These are phyloP conservation scores for Russula sp. DNA, from an alignment of 768 basidiomycete genomes.

Conservation along the genomic window DNA sequence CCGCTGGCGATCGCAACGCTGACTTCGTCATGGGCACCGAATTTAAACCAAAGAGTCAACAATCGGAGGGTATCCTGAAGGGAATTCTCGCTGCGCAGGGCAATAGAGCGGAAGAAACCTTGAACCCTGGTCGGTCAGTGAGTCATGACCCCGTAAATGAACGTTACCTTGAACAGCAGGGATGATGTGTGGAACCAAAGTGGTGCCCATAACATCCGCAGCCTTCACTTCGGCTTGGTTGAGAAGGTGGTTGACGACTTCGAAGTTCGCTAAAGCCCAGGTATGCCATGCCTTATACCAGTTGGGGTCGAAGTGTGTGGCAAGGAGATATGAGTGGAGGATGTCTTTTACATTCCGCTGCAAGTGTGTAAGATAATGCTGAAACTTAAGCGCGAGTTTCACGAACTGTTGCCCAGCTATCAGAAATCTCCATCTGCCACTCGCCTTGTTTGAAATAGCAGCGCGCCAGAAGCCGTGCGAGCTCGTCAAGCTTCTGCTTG, in stretches of 20 bases:
- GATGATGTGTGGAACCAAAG: conserved; percentile 76
- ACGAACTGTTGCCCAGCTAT: conserved; percentile 74
- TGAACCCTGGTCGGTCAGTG: conserved; percentile 14
- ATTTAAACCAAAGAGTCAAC: conserved; percentile 97
- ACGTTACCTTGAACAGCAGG: conserved; percentile 81
- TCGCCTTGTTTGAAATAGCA: conserved; percentile 96
- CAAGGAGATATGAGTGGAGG: conserved; percentile 72
- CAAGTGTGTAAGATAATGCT: conserved; percentile 15
- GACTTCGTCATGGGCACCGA: conserved; percentile 83
- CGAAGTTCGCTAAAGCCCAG: conserved; percentile 95
- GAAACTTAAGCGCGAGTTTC: neutral
- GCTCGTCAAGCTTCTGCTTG: conserved; percentile 56
- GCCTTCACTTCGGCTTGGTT: conserved; percentile 48
- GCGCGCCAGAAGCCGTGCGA: conserved; percentile 84
- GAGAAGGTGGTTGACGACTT: conserved; percentile 81
- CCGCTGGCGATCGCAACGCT: conserved; percentile 83
- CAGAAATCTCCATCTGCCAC: conserved; percentile 80
- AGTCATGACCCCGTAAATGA: neutral
- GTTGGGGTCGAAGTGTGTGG: conserved; percentile 85
- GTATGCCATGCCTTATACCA: conserved; percentile 99
- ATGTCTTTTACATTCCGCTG: conserved; percentile 79
- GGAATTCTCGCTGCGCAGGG: conserved; percentile 81
- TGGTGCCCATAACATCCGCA: conserved; percentile 50
- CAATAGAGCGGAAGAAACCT: conserved; percentile 96
- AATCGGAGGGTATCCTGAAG: conserved; percentile 91